phyloP scores from a whole-genome alignment of 2,329 filamentous ascomycete species.

The Colletotrichum tanaceti region DNA sequence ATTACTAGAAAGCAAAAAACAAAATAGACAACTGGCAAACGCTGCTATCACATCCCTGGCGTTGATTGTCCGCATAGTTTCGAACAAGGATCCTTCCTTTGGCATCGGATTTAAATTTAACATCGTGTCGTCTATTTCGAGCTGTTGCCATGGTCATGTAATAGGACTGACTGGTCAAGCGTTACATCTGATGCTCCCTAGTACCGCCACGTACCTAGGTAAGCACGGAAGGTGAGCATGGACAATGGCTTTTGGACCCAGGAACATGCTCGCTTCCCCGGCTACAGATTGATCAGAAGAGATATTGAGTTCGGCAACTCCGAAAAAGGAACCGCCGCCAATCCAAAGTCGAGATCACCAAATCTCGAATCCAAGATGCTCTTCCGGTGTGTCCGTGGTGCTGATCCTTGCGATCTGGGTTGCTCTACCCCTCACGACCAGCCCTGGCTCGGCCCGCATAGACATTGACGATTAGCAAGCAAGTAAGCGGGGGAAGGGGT shows the following conservation, averaged over 20 bases:
- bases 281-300: neutral
- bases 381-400: neutral
- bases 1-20: conserved; percentile 21
- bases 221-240: neutral
- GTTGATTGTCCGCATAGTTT: neutral
- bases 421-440: conserved; percentile 21
- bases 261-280: neutral
- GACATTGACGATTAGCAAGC: conserved; percentile 8
- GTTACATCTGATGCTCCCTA: conserved; percentile 16
- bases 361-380: neutral
- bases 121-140: neutral
- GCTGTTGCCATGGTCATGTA: neutral
- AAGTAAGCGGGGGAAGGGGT: conserved; percentile 15
- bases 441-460: conserved; percentile 2
- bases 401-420: too few species aligned
- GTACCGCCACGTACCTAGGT: conserved; percentile 30
- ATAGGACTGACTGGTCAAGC: conserved; percentile 9
- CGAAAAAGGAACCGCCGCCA: neutral
- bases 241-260: neutral
- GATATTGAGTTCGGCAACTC: conserved; percentile 13
- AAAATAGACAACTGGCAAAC: conserved; percentile 5
- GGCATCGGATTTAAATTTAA: neutral
- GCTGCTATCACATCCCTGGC: neutral
- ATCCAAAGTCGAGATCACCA: conserved; percentile 5
- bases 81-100: neutral